These are phyloP conservation scores for Quercus bicolor DNA, from an alignment of 306 rosid species.

Conservation along the genomic window DNA sequence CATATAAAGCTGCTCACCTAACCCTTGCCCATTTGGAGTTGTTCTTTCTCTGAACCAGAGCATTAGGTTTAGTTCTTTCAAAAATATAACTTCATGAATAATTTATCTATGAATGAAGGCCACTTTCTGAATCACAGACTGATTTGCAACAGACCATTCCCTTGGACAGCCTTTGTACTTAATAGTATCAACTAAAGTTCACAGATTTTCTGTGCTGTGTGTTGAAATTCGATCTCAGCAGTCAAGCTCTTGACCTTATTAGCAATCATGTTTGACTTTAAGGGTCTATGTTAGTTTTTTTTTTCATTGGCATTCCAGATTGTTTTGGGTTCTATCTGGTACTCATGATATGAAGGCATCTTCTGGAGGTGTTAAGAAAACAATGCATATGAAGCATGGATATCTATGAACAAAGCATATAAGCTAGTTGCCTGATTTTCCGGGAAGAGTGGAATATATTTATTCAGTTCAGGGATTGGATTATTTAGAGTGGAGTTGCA, in stretches of 20 bases:
- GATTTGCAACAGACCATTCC: not conserved
- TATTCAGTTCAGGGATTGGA: not conserved
- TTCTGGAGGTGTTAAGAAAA: not conserved
- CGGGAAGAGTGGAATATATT: not conserved
- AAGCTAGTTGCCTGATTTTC: not conserved
- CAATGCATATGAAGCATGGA: not conserved
- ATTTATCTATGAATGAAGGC: not conserved
- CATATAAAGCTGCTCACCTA: not conserved
- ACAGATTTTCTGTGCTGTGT: not conserved
- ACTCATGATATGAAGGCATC: not conserved
- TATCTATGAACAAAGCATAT: not conserved
- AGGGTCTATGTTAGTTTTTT: not conserved
- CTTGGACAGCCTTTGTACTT: not conserved
- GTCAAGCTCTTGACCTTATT: not conserved
- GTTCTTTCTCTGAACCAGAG: not conserved
- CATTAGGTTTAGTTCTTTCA: not conserved
- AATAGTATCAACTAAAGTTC: not conserved
- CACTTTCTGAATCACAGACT: not conserved
- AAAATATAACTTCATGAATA: not conserved
- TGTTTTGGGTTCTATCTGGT: not conserved
- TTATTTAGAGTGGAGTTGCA: not conserved
- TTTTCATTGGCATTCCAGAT: too few relatives aligned
- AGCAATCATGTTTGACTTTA: not conserved
- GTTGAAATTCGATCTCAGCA: not conserved
- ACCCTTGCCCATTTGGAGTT: not conserved